These are phyloP conservation scores for Penicillium sp. DNA, from an alignment of 2,329 filamentous ascomycete species.

Conservation along the genomic window DNA sequence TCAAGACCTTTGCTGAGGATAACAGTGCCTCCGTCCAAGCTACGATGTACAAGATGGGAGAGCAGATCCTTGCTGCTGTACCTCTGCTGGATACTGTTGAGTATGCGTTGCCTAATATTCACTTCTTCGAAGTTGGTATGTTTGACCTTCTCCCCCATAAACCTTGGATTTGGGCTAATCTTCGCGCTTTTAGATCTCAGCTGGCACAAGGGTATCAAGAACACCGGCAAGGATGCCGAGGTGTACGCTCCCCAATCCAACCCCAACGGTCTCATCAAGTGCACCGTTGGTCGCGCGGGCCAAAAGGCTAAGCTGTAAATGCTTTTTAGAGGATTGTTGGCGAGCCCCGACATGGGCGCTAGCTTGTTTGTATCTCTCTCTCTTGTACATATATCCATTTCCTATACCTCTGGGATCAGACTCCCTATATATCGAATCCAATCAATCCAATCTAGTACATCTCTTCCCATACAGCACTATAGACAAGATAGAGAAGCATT, in stretches of 20 bases:
- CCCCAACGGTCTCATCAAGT: constrained; percentile 94
- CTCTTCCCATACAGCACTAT: background rate
- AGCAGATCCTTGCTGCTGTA: constrained; percentile 74
- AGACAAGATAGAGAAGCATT: background rate
- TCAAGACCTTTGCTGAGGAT: constrained; percentile 87
- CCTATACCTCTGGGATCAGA: constrained; percentile 21
- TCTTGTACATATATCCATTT: constrained; percentile 25
- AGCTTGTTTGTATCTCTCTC: constrained; percentile 1
- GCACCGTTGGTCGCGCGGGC: constrained; percentile 62
- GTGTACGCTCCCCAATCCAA: constrained; percentile 91
- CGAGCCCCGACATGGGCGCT: constrained; percentile 2
- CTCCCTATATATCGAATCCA: constrained; percentile 1
- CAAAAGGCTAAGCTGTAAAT: constrained; percentile 36
- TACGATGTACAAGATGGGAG: constrained; percentile 99
- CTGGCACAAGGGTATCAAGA: constrained; percentile 95
- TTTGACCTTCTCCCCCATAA: constrained; percentile 6
- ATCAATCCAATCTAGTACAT: background rate
- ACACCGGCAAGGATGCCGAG: constrained; percentile 92
- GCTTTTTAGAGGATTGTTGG: constrained; percentile 1
- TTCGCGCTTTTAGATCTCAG: constrained; percentile 65
- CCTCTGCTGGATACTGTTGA: constrained; percentile 70
- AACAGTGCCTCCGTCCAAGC: constrained; percentile 90
- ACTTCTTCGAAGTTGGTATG: constrained; percentile 87
- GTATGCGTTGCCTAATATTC: constrained; percentile 93
- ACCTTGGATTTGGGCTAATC: constrained; percentile 8